These are phyloP conservation scores for Pseudopyrenochaeta lycopersici DNA, from an alignment of 2,329 filamentous ascomycete genomes.

Conservation along the genomic window DNA sequence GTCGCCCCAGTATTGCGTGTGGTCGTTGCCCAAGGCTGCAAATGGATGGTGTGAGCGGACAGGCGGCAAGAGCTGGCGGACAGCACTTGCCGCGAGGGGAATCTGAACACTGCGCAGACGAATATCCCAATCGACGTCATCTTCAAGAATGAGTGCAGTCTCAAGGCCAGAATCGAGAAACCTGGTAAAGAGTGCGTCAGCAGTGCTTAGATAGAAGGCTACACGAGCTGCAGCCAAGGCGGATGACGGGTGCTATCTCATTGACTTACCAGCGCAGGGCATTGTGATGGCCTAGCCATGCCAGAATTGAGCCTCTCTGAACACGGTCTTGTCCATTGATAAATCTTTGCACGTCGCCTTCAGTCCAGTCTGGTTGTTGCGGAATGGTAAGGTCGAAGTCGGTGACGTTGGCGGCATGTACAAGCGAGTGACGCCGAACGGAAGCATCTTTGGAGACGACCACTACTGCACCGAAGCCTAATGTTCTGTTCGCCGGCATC, in stretches of 20 bases:
- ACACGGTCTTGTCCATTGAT: conserved; percentile 45
- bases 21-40: conserved; percentile 25
- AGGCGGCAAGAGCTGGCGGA: conserved; percentile 49
- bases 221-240: conserved; percentile 15
- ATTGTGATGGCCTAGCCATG: conserved; percentile 56
- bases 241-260: conserved; percentile 3
- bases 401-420: conserved; percentile 54
- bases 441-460: conserved; percentile 53
- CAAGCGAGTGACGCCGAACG: conserved; percentile 49
- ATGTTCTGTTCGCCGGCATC: conserved; percentile 44
- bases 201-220: neutral
- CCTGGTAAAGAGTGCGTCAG: conserved; percentile 34
- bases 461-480: conserved; percentile 53
- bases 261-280: conserved; percentile 50
- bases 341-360: conserved; percentile 51
- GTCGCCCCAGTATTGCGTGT: conserved; percentile 52
- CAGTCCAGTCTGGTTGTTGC: conserved; percentile 53
- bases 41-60: conserved; percentile 27
- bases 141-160: conserved; percentile 55
- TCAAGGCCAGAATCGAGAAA: conserved; percentile 54
- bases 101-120: conserved; percentile 54
- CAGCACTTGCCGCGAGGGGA: conserved; percentile 52
- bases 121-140: conserved; percentile 58
- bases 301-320: conserved; percentile 52
- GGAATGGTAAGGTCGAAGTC: conserved; percentile 55